These are phyloP conservation scores for Cystofilobasidium macerans DNA, from an alignment of 768 basidiomycete genomes.

Conservation along the genomic window DNA sequence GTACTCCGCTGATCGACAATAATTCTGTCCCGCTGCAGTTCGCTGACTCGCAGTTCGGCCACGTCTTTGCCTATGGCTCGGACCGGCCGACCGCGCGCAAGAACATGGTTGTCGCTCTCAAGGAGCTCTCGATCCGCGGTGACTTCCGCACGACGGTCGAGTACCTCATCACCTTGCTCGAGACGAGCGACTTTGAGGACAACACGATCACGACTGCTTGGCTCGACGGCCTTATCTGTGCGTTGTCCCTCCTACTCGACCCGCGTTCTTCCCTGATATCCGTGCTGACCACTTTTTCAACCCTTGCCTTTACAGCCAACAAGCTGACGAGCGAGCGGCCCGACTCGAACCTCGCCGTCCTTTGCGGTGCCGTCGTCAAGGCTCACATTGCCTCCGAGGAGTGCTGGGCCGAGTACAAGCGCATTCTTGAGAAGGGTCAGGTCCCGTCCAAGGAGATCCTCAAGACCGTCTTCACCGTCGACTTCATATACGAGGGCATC, in stretches of 20 bases:
- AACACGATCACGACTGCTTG: slow-evolving; percentile 98
- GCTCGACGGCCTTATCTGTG: slow-evolving; percentile 83
- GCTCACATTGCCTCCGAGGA: slow-evolving; percentile 80
- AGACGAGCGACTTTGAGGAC: slow-evolving; percentile 88
- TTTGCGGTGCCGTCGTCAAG: slow-evolving; percentile 92
- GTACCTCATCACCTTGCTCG: slow-evolving; percentile 51
- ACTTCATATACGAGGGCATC: slow-evolving; percentile 93
- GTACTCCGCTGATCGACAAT: too few relatives aligned
- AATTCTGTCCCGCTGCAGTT: too few relatives aligned
- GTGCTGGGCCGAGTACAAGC: slow-evolving; percentile 86
- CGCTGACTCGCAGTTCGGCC: slow-evolving; percentile 97
- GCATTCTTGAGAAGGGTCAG: slow-evolving; percentile 93
- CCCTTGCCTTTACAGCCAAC: slow-evolving; percentile 46
- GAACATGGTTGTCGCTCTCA: slow-evolving; percentile 98
- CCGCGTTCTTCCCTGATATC: neutral
- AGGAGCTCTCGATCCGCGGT: slow-evolving; percentile 95
- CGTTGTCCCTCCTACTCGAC: neutral
- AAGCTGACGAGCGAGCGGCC: slow-evolving; percentile 96
- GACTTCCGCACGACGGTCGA: slow-evolving; percentile 98
- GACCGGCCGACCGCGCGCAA: slow-evolving; percentile 90
- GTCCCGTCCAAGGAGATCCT: slow-evolving; percentile 87
- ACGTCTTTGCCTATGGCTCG: slow-evolving; percentile 97
- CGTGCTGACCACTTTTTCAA: neutral
- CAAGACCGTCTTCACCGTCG: slow-evolving; percentile 90
- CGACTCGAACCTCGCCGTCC: slow-evolving; percentile 79